Conservation (phyloP, 192 early-diverging fungal species). For the Umbelopsis vinacea region DNA sequence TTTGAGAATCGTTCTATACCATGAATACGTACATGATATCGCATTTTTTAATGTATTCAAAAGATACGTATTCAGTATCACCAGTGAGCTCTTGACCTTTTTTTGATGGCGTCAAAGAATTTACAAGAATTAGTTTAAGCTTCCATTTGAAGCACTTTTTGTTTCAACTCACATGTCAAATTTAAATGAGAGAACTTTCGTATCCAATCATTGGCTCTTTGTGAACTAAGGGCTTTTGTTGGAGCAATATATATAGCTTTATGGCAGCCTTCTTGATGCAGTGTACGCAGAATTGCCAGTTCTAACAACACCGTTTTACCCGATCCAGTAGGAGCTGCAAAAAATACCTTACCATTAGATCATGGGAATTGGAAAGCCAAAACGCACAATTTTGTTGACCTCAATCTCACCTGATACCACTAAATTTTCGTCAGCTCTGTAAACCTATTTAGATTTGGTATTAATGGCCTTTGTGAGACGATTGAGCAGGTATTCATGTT, state of each 20-base stretch:
- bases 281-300: conserved; percentile 45
- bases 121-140: background rate
- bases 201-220: conserved; percentile 65
- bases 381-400: background rate
- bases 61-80: conserved; percentile 53
- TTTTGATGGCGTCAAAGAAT: background rate
- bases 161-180: conserved; percentile 37
- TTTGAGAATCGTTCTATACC: background rate
- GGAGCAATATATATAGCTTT: conserved; percentile 77
- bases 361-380: background rate
- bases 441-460: conserved; percentile 15
- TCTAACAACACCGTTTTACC: conserved; percentile 75
- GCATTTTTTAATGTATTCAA: conserved; percentile 50
- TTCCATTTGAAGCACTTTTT: too few species aligned
- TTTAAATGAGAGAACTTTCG: conserved; percentile 56
- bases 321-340: conserved; percentile 67
- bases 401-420: conserved; percentile 43
- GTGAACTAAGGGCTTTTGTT: conserved; percentile 68
- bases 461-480: background rate
- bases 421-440: conserved; percentile 26
- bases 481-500: background rate
- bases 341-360: background rate
- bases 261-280: conserved; percentile 23
- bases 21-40: conserved; percentile 36
- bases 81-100: conserved; percentile 69